Base-by-base conservation (phyloP, 805 yeast genomes). In the Suhomyces canberraensis region DNA sequence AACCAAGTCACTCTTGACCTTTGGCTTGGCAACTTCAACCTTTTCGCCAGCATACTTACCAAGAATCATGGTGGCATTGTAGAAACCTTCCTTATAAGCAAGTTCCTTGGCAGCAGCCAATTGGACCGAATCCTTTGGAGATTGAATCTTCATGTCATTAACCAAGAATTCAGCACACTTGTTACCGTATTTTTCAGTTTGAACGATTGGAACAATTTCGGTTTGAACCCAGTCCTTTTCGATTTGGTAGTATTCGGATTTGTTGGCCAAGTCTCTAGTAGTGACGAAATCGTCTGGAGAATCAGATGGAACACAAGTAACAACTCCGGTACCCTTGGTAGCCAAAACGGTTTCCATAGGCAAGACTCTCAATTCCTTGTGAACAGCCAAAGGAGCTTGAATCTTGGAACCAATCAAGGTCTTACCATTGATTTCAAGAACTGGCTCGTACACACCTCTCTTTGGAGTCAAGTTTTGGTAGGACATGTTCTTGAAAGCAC, bases 341-440 rank as follows among this genome's bases (percentile, higher is more conserved):
- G 95, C 95, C 61, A 91, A 73, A 38, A 93, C 91, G 25, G 97
- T 88, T 65, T 91, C 98, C 98, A 93, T 93, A 50, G 98, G 98
- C 48, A 93, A 75, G 39, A 93, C 84, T 53, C 93, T 76, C 47
- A 93, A 70, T 50, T 81, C 78, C 36, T 77, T 69, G 60, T 79
- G 70, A 16, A 72, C 73, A 9, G 96, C 78, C 49, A 84, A 69
- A 37, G 98, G 98, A 24, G 98, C 95, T 48, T 71, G 65, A 54
- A 93, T 84, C 66, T 79, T 79, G 29, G 97, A 79, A 29, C 98
- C 98, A 52, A 93, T 74, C 51, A 93, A 76, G 37, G 70, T 69
- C 26, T 74, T 64, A 71, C 98, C 98, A 39, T 67, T 67, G 42
- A 93, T 72, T 16, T 61, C 62, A 21, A 76, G 66, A 19, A 73